Conservation (phyloP, 2,329 filamentous ascomycete species). For the Aspergillus ochraceus region DNA sequence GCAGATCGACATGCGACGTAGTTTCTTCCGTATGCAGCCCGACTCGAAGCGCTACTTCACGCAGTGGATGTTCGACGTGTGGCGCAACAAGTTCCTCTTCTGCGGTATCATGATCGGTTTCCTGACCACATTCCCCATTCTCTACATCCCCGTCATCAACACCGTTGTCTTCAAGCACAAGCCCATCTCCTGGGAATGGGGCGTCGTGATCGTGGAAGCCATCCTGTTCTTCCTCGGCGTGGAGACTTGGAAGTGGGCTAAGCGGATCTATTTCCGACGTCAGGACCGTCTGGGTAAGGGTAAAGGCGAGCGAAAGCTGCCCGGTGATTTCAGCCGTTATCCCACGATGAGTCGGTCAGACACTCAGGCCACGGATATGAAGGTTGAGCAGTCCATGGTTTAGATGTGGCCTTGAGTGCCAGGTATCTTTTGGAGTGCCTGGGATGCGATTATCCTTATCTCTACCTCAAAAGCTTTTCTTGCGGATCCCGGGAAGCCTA, state of each 20-base stretch:
- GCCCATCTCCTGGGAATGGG: slow-evolving; percentile 70
- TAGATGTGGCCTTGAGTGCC: slow-evolving; percentile 4
- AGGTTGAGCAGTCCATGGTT: slow-evolving; percentile 30
- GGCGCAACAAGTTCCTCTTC: slow-evolving; percentile 72
- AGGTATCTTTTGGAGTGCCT: neutral
- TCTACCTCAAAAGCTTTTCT: neutral
- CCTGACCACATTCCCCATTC: slow-evolving; percentile 57
- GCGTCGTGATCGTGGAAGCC: slow-evolving; percentile 62
- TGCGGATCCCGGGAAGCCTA: neutral
- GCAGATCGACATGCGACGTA: slow-evolving; percentile 70
- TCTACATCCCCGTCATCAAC: slow-evolving; percentile 71
- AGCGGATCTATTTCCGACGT: slow-evolving; percentile 56
- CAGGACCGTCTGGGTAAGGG: slow-evolving; percentile 12
- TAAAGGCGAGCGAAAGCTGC: neutral
- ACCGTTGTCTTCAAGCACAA: slow-evolving; percentile 65
- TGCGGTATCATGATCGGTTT: slow-evolving; percentile 61
- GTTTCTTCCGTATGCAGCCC: slow-evolving; percentile 74
- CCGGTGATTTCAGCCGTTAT: slow-evolving; percentile 33
- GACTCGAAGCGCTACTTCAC: slow-evolving; percentile 60
- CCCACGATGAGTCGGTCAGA: slow-evolving; percentile 35
- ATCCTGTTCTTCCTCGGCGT: slow-evolving; percentile 64
- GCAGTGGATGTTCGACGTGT: slow-evolving; percentile 67
- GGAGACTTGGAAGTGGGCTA: slow-evolving; percentile 68
- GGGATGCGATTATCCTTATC: neutral
- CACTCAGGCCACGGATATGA: slow-evolving; percentile 27